A percentile compares a stretch with the other conserved stretches of the same genome.
Conservation (phyloP, 2,329 filamentous ascomycete genomes). For the Hysterium pulicare region DNA sequence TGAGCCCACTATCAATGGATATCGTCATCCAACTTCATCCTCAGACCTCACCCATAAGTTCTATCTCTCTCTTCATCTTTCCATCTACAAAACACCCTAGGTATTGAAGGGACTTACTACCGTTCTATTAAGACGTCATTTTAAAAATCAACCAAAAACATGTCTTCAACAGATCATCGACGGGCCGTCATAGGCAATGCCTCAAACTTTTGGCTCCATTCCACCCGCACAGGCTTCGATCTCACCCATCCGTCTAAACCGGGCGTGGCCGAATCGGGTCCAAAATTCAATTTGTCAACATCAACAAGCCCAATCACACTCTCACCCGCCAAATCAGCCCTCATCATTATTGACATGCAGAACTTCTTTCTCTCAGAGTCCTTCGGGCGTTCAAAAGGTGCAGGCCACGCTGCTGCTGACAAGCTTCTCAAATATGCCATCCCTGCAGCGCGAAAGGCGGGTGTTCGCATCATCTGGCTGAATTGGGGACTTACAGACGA, state of each 20-base stretch:
- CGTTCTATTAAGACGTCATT: no score
- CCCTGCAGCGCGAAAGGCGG: conserved; percentile 38
- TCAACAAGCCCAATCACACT: conserved; percentile 29
- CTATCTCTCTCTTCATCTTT: no score
- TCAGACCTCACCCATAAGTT: no score
- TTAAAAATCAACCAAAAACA: no score
- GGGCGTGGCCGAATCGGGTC: conserved; percentile 13
- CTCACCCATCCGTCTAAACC: conserved; percentile 42
- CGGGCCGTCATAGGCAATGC: conserved; percentile 42
- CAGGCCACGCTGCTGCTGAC: conserved; percentile 25
- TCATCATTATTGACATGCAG: conserved; percentile 45
- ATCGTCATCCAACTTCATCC: no score
- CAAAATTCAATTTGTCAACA: conserved; percentile 19
- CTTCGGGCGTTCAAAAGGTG: conserved; percentile 17
- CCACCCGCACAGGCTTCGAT: conserved; percentile 43
- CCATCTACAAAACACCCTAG: no score
- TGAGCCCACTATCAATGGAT: no score
- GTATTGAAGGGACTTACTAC: no score
- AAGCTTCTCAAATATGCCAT: conserved; percentile 34
- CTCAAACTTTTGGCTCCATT: conserved; percentile 46
- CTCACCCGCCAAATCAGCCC: conserved; percentile 34
- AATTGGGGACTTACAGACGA: conserved; percentile 42
- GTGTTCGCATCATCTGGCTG: conserved; percentile 39
- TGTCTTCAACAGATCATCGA: conserved; percentile 17
- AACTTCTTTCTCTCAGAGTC: conserved; percentile 40